phyloP scores from a whole-genome alignment of 2,329 filamentous ascomycete species.

The Exophiala sp. region DNA sequence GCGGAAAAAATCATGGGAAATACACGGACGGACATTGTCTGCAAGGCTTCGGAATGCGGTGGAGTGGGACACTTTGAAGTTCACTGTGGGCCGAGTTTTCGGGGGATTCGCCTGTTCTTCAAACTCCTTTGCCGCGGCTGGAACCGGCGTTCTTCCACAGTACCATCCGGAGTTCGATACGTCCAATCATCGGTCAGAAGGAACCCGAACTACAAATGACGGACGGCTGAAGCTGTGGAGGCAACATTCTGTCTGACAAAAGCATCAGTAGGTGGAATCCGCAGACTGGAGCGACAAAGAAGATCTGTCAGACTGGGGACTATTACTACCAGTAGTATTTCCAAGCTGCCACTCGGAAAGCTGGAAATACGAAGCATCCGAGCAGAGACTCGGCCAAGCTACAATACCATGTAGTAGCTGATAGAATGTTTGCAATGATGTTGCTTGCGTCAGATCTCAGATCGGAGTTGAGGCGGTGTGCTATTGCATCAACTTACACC shows the following conservation, averaged over 20 bases:
- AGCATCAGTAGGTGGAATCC: background rate
- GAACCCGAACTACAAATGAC: background rate
- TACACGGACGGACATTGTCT: background rate
- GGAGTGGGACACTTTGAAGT: background rate
- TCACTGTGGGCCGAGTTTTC: background rate
- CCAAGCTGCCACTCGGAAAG: background rate
- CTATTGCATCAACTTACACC: background rate
- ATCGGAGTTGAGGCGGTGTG: no score
- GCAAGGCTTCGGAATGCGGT: conserved; percentile 3
- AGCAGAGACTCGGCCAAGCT: background rate
- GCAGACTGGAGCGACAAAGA: background rate
- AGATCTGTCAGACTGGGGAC: background rate
- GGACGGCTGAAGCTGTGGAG: background rate
- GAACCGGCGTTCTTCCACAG: background rate
- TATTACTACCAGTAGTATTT: background rate
- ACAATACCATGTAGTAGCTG: no score
- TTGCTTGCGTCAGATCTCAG: no score
- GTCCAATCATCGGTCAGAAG: background rate
- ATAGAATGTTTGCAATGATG: no score
- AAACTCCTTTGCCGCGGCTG: background rate
- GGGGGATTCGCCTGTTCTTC: background rate
- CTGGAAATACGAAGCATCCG: background rate
- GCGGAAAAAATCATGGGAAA: conserved; percentile 4
- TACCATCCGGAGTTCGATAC: background rate
- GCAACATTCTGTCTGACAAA: background rate